These are phyloP conservation scores for Knufia petricola DNA, from an alignment of 2,329 filamentous ascomycete species.

Conservation along the genomic window DNA sequence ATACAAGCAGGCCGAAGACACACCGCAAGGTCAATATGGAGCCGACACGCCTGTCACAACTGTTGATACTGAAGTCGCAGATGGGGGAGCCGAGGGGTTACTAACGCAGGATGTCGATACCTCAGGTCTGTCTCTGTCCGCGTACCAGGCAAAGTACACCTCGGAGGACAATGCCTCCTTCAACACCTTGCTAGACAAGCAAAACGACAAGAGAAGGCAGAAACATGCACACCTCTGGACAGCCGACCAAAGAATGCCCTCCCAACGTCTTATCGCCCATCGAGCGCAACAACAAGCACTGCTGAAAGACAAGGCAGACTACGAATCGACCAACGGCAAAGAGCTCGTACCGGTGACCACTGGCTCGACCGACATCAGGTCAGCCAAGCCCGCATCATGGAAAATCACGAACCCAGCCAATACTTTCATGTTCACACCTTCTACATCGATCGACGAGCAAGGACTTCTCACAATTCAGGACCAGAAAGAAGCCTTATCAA, in stretches of 20 bases:
- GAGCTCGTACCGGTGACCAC: slow-evolving; percentile 51
- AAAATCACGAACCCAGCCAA: slow-evolving; percentile 61
- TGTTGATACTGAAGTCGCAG: slow-evolving; percentile 29
- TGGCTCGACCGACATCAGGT: slow-evolving; percentile 55
- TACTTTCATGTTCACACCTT: slow-evolving; percentile 66
- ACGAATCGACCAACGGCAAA: slow-evolving; percentile 49
- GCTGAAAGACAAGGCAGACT: slow-evolving; percentile 52
- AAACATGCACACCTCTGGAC: slow-evolving; percentile 86
- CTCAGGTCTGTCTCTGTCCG: slow-evolving; percentile 65
- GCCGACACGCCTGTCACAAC: slow-evolving; percentile 49
- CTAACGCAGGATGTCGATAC: slow-evolving; percentile 51
- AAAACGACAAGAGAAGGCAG: slow-evolving; percentile 73
- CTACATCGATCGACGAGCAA: slow-evolving; percentile 40
- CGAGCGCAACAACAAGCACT: slow-evolving; percentile 52
- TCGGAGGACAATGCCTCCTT: slow-evolving; percentile 98
- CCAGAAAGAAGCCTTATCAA: slow-evolving; percentile 58
- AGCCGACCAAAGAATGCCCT: slow-evolving; percentile 64
- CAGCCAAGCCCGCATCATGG: slow-evolving; percentile 70
- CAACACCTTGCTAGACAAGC: slow-evolving; percentile 80
- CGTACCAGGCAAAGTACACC: slow-evolving; percentile 88
- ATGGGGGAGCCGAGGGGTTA: slow-evolving; percentile 31
- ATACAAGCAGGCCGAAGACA: slow-evolving; percentile 12
- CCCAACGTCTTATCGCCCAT: slow-evolving; percentile 51
- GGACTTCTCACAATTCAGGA: slow-evolving; percentile 53
- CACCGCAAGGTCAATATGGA: slow-evolving; percentile 22